Evolutionary conservation across 2,329 filamentous ascomycete species (phyloP), one percentile per base, ranked within the genome.

Genomic region (Aureobasidium zeae): DNA sequence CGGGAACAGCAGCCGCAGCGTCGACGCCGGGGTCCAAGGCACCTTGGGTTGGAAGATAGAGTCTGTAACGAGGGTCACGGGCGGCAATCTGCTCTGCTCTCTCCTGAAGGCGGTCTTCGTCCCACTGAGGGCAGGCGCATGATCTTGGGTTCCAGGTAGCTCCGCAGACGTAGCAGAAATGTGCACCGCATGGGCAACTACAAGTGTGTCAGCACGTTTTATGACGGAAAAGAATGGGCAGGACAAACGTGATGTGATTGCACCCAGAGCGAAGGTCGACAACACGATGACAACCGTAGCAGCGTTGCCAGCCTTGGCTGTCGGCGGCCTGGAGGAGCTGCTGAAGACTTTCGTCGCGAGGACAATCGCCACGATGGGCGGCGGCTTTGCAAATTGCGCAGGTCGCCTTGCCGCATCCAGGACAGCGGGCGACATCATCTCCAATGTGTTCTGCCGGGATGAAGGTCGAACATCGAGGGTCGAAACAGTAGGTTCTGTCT

Each of bases 221-320:
- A 5, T n/a, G 7, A 1, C 4, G 17, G 24, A 13, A 13, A 26
- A 9, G n/a, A 8, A 25, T 13, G 5, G 16, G 16, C 17, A 19
- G 22, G 22, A 68, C 70, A 53, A 50, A 78, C 74, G 48, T 73
- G 3, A 79, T 78, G 39, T 79, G 75, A 38, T 72, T 63, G 47
- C 76, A 79, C 1, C 76, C 75, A 0, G 25, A n/a, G 0, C 53
- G 21, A 0, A 75, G 56, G 55, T 77, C 72, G 0, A 79, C 63
- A 10, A 79, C 24, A 1, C 60, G 47, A 2, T 49, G 51, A 49
- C 76, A 79, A 0, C 49, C 45, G 3, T 53, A 55, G 46, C 76
- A 79, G 2, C 66, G 59, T 53, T 73, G 67, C 75, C 75, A 79
- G 1, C 65, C 63, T 3, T 71, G 56, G 3, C 61, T 47, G 0